These are phyloP conservation scores for Coniochaeta ligniaria DNA, from an alignment of 2,329 filamentous ascomycete species.

Conservation along the genomic window DNA sequence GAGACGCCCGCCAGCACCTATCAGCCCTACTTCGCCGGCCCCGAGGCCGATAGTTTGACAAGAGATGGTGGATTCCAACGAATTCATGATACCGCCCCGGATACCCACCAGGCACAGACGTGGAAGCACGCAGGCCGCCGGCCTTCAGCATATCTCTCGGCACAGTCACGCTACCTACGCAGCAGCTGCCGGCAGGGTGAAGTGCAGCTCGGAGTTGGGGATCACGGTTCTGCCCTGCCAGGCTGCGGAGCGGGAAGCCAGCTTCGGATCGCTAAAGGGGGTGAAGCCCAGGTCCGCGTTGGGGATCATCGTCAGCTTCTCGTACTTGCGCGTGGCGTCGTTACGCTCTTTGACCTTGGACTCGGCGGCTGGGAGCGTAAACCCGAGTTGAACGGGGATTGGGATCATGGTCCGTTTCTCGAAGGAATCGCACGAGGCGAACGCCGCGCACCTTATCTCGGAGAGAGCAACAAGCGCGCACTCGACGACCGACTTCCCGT, in stretches of 20 bases:
- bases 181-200: neutral
- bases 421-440: too few relatives aligned
- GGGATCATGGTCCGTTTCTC: neutral
- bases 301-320: neutral
- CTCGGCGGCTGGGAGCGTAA: neutral
- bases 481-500: too few relatives aligned
- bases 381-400: neutral
- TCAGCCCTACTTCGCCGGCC: conserved; percentile 26
- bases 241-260: neutral
- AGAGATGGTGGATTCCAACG: too few relatives aligned
- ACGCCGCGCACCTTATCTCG: too few relatives aligned
- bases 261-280: neutral
- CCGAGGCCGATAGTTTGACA: conserved; percentile 18
- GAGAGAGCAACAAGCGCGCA: too few relatives aligned
- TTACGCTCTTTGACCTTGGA: neutral
- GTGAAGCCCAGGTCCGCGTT: neutral
- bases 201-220: neutral
- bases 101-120: too few relatives aligned
- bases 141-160: too few relatives aligned
- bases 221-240: neutral
- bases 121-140: too few relatives aligned
- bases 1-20: conserved; percentile 44
- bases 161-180: conserved; percentile 32
- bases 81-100: too few relatives aligned
- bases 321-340: neutral